Percentiles rank a stretch among this genome's conserved stretches.
Conservation (phyloP, 2,329 filamentous ascomycete species). For the Hypoxylon sp. region DNA sequence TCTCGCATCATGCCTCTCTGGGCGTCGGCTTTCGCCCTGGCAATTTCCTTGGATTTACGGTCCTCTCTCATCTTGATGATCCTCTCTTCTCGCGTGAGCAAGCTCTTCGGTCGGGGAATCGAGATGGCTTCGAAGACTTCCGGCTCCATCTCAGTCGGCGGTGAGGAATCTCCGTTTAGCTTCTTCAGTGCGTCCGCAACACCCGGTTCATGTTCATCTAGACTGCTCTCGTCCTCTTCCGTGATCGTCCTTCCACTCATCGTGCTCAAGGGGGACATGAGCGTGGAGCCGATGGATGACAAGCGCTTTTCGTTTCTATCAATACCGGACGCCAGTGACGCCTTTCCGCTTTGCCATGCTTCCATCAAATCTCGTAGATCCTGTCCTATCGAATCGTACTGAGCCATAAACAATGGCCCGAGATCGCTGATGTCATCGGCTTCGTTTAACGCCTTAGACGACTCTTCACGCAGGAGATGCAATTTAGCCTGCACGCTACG, state of each 20-base stretch:
- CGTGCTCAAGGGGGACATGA: conserved; percentile 72
- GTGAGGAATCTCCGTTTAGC: conserved; percentile 78
- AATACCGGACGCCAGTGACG: conserved; percentile 84
- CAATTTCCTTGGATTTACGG: conserved; percentile 78
- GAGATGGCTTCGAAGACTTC: conserved; percentile 95
- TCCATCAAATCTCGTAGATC: conserved; percentile 86
- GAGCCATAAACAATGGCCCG: conserved; percentile 82
- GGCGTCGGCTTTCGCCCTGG: conserved; percentile 82
- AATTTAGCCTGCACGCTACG: conserved; percentile 94
- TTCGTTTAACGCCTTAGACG: conserved; percentile 82
- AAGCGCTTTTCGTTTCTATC: conserved; percentile 82
- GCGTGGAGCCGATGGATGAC: conserved; percentile 70
- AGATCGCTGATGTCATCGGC: conserved; percentile 81
- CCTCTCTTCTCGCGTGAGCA: conserved; percentile 86
- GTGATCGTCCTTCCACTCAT: conserved; percentile 77
- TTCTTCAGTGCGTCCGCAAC: conserved; percentile 77
- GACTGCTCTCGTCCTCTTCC: conserved; percentile 69
- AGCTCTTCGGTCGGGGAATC: conserved; percentile 77
- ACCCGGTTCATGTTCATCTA: conserved; percentile 67
- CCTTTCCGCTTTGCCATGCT: conserved; percentile 90
- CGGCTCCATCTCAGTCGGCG: conserved; percentile 72
- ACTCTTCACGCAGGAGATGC: conserved; percentile 91
- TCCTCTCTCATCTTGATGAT: conserved; percentile 92
- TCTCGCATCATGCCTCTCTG: conserved; percentile 93
- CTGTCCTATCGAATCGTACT: conserved; percentile 94